Conservation (phyloP, 208 protist genomes). For the Acanthamoeba castellanii region DNA sequence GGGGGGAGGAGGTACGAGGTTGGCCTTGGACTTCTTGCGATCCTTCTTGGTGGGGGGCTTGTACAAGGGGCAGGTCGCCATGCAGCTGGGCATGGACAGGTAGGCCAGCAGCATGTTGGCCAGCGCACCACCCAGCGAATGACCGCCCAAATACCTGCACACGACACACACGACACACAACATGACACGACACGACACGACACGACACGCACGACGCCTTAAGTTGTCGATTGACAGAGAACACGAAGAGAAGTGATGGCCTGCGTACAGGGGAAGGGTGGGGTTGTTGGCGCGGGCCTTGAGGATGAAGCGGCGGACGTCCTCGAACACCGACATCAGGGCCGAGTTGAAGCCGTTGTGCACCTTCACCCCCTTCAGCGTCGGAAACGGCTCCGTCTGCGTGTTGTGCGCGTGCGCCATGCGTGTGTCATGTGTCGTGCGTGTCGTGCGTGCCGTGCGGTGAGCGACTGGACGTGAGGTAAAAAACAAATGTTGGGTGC, state of each 20-base stretch:
- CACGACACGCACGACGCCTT: neutral
- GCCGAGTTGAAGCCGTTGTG: constrained; percentile 43
- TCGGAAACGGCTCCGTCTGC: constrained; percentile 47
- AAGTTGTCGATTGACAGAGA: too few relatives aligned
- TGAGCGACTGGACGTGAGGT: neutral
- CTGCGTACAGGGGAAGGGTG: neutral
- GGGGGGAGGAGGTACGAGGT: too few relatives aligned
- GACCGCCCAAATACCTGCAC: constrained; percentile 32
- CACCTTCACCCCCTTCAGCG: constrained; percentile 24
- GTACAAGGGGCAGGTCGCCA: neutral
- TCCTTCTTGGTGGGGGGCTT: too few relatives aligned
- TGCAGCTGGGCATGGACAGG: constrained; percentile 16
- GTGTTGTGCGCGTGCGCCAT: neutral
- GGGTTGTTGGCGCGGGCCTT: constrained; percentile 3
- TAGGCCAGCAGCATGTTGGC: constrained; percentile 50
- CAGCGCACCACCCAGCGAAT: constrained; percentile 65
- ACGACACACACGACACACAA: neutral
- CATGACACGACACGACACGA: too few relatives aligned
- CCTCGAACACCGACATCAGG: constrained; percentile 2
- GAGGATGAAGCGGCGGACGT: neutral
- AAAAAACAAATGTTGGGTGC: neutral
- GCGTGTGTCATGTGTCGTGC: too few relatives aligned
- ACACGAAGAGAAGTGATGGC: too few relatives aligned
- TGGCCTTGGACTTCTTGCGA: too few relatives aligned
- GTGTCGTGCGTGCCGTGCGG: too few relatives aligned